Base-by-base conservation (phyloP, 2,329 filamentous ascomycete species). In the Fusarium austroafricanum region DNA sequence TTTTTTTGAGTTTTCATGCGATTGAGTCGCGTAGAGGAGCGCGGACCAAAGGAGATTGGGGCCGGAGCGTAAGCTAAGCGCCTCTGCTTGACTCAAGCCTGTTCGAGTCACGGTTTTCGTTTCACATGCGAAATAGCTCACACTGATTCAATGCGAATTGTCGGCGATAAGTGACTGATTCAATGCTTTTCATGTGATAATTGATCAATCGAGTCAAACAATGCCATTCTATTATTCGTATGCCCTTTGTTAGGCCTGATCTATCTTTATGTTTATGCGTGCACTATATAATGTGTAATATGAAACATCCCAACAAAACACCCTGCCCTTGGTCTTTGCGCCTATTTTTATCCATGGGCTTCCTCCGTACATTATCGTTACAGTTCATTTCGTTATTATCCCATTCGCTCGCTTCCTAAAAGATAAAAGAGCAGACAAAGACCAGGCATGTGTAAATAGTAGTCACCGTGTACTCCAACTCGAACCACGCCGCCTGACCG, bases 401-500 rank as follows among this genome's bases (percentile, higher is more conserved):
- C 28, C 38, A 17, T 35, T 15, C 26, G 12, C 20, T 31, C 28
- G n/a, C 8, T 18, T 35, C 58, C 40, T 61, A 69, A 29, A 68
- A 72, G 31, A 80, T 61, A 51, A 82, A 81, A 10, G 79, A 78
- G 12, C 68, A 77, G 23, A 83, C 81, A 70, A 88, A 87, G 54
- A 86, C 73, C 53, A 85, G 65, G 33, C 78, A 73, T 3, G 86
- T 87, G 70, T 81, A 87, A 6, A 77, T 65, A 1, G 85, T 87
- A 10, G 84, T 81, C 4, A 82, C 59, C 5, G 81, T 84, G 72
- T 86, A 83, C 77, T 87, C 83, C 43, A 86, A 65, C 76, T 88
- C 86, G 72, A 86, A 87, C 80, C 83, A 86, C 18, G 83, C 83
- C 10, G 83, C 83, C 75, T 85, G 83, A 31, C 80, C 82, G 47